These are phyloP conservation scores for Incumbomyces lentus DNA, from an alignment of 2,329 filamentous ascomycete species.

Conservation along the genomic window DNA sequence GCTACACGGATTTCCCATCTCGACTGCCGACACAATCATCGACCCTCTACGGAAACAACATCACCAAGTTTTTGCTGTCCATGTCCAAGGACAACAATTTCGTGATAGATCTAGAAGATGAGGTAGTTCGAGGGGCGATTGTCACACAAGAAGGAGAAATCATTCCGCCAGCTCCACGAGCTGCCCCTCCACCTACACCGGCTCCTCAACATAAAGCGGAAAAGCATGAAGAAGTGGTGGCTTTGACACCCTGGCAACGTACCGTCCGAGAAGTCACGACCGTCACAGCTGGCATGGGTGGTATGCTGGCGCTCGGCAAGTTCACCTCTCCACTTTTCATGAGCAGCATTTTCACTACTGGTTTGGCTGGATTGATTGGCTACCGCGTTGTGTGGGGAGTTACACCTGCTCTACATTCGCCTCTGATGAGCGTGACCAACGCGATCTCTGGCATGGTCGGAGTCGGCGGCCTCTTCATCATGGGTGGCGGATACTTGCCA, in stretches of 20 bases:
- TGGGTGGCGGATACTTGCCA: constrained; percentile 70
- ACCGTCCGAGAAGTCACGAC: constrained; percentile 63
- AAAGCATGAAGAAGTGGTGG: constrained; percentile 46
- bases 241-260: constrained; percentile 73
- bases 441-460: constrained; percentile 85
- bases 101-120: constrained; percentile 68
- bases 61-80: constrained; percentile 76
- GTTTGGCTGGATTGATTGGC: constrained; percentile 72
- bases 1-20: constrained; percentile 84
- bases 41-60: constrained; percentile 87
- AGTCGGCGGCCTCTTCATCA: constrained; percentile 76
- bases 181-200: constrained; percentile 46
- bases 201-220: constrained; percentile 40
- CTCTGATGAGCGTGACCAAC: constrained; percentile 87
- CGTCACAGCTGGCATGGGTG: constrained; percentile 68
- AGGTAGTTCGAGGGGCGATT: constrained; percentile 76
- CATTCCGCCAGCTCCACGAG: constrained; percentile 63
- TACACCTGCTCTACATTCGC: constrained; percentile 70
- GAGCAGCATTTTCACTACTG: constrained; percentile 77
- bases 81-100: constrained; percentile 69
- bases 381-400: constrained; percentile 88
- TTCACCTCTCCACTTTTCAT: constrained; percentile 75
- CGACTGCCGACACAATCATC: constrained; percentile 80
- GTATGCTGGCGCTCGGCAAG: constrained; percentile 66
- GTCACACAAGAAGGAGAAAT: constrained; percentile 70